A percentile compares a stretch with the other conserved stretches of the same genome.
phyloP scores from a whole-genome alignment of 1,284 basidiomycete species.

The Boletus mariae region DNA sequence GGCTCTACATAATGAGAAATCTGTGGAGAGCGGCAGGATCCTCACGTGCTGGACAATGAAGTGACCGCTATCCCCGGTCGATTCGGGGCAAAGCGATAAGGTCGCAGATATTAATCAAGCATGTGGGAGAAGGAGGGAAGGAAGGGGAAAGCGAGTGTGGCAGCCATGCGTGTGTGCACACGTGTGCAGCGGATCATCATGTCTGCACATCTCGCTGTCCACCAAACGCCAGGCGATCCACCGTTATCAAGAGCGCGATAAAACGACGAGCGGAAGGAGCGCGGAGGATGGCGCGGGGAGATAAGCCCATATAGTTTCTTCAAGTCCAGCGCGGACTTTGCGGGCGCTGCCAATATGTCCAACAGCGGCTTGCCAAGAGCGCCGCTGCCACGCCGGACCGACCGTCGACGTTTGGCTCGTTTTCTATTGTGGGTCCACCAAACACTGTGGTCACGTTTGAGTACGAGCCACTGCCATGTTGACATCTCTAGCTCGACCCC shows the following conservation, averaged over 20 bases:
- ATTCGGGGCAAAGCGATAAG: background rate
- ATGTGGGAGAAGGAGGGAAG: background rate
- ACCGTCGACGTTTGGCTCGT: background rate
- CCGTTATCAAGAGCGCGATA: background rate
- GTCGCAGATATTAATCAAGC: background rate
- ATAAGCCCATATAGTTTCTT: background rate
- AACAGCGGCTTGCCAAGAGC: background rate
- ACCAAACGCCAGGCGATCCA: background rate
- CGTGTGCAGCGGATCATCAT: background rate
- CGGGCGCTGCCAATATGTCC: background rate
- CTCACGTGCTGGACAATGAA: background rate
- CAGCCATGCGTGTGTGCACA: background rate
- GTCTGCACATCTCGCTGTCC: background rate
- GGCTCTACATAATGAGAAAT: background rate
- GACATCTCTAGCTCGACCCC: background rate
- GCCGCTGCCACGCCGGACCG: background rate
- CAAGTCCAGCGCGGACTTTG: background rate
- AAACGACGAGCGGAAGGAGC: background rate
- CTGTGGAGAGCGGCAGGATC: background rate
- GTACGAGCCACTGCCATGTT: background rate
- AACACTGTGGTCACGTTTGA: background rate
- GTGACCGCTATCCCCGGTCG: background rate
- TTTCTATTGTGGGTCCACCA: background rate
- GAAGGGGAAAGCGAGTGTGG: background rate
- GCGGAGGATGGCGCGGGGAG: background rate